Evolutionary conservation across 805 yeast species (phyloP).

Genomic region (Cyberlindnera mycetangii): DNA sequence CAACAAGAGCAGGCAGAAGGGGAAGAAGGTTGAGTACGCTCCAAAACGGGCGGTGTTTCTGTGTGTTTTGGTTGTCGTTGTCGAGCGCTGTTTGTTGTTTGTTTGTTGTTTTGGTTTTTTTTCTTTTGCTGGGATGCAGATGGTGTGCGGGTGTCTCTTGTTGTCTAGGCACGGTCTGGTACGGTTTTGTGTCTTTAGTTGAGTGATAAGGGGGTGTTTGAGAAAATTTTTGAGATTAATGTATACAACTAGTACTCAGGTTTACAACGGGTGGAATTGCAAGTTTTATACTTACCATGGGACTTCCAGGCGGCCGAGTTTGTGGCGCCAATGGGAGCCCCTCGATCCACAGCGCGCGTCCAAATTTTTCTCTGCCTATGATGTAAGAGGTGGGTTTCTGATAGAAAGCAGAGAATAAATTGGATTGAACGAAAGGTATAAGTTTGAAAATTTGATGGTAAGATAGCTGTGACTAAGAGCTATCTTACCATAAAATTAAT

Average conservation of each 20-base stretch:
- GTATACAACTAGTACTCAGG: no score
- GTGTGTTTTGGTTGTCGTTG: neutral
- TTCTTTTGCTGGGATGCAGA: neutral
- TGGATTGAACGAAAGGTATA: neutral
- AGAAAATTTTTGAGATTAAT: neutral
- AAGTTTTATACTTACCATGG: neutral
- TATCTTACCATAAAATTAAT: no score
- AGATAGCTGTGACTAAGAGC: neutral
- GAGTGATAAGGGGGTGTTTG: neutral
- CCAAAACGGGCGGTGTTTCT: neutral
- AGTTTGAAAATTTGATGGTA: no score
- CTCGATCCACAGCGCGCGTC: neutral
- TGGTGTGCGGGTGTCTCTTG: slow-evolving; percentile 1
- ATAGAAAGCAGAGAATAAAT: neutral
- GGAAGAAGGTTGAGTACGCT: neutral
- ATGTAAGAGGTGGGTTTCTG: neutral
- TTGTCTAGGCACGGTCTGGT: no score
- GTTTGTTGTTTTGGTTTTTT: neutral
- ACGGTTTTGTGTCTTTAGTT: neutral
- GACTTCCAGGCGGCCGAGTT: neutral
- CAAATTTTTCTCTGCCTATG: neutral
- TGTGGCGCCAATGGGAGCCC: neutral
- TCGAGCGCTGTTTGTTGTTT: neutral
- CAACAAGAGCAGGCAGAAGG: neutral
- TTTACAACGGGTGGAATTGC: neutral